Evolutionary conservation across 352 stramenopile species (phyloP), one percentile per base, ranked within the genome.

Genomic region (Thalassiosira hispida): DNA sequence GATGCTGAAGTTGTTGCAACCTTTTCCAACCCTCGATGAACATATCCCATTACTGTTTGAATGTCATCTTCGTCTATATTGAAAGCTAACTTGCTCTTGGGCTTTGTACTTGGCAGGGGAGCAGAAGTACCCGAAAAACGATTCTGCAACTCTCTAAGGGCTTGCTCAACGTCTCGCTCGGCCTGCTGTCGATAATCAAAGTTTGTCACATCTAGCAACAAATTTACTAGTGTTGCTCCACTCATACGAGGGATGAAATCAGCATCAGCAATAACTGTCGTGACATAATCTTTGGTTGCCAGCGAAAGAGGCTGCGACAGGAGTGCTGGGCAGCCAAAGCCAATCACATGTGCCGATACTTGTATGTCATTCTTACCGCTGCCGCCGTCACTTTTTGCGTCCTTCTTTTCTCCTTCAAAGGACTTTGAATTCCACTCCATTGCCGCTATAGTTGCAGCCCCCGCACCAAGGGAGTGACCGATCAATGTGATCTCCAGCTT

Each of bases 311-410:
- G 72, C 20, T 67, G 35, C 8, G 83, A 91, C 23, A 94, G 61
- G 0, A 91, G 40, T n/a, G 90, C 75, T 11, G 90, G 90, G 67
- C 83, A 92, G 5, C 90, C 90, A 72, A 94, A 94, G n/a, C 84
- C 87, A 38, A 92, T 67, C 2, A 91, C 85, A 69, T 84, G 47
- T 1, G 87, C 80, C 22, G 83, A 81, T 18, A 90, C 79, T 46
- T 85, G 40, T 9, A 90, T 71, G 40, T 62, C 71, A 42, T 80
- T 62, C 11, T 82, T 42, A 18, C 42, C 20, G 12, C 12, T 53
- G 27, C 42, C 20, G 12, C 12, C 46, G 20, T 20, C 49, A 63
- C 29, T 35, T 23, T 11, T 73, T 38, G n/a, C 6, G 25, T 42
- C 33, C 1, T 29, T 53, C 14, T 55, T 51, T 14, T 38, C 14